Evolutionary conservation across 495 filamentous ascomycete genomes (phyloP).

Genomic region (Geopyxis carbonaria): DNA sequence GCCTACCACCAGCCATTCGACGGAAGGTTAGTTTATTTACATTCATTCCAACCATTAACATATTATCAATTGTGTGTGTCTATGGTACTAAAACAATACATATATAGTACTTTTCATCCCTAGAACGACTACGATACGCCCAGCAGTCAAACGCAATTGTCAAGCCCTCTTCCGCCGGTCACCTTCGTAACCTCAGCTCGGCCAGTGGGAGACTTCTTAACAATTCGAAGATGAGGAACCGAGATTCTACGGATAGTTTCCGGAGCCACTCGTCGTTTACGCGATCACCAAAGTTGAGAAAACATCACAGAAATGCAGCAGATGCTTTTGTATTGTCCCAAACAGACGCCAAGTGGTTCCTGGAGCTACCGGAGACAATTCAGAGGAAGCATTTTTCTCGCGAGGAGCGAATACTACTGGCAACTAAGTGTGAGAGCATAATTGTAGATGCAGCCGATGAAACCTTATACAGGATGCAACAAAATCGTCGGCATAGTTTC

Average conservation of each 20-base stretch:
- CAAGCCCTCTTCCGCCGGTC: slow-evolving; percentile 25
- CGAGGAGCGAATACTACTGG: slow-evolving; percentile 53
- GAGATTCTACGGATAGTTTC: slow-evolving; percentile 29
- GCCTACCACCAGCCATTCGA: slow-evolving; percentile 28
- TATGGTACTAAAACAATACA: not conserved
- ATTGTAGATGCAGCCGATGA: slow-evolving; percentile 58
- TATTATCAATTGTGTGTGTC: not conserved
- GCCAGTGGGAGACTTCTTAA: slow-evolving; percentile 26
- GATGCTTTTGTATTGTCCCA: slow-evolving; percentile 29
- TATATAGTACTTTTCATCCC: slow-evolving; percentile 47
- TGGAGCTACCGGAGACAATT: slow-evolving; percentile 53
- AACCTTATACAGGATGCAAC: slow-evolving; percentile 36
- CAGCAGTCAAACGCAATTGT: slow-evolving; percentile 27
- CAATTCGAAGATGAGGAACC: slow-evolving; percentile 24
- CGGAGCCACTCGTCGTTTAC: slow-evolving; percentile 26
- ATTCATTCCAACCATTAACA: slow-evolving; percentile 2
- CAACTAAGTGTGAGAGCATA: slow-evolving; percentile 37
- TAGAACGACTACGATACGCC: slow-evolving; percentile 47
- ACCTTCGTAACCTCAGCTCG: slow-evolving; percentile 30
- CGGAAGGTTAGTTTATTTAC: slow-evolving; percentile 26
- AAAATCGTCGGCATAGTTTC: slow-evolving; percentile 25
- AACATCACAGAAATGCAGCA: slow-evolving; percentile 17
- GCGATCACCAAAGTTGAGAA: slow-evolving; percentile 10
- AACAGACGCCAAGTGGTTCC: slow-evolving; percentile 54
- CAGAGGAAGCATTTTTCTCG: slow-evolving; percentile 50